Base-by-base conservation (phyloP, 176 grass and related monocot species). In the Oryza glaberrima region DNA sequence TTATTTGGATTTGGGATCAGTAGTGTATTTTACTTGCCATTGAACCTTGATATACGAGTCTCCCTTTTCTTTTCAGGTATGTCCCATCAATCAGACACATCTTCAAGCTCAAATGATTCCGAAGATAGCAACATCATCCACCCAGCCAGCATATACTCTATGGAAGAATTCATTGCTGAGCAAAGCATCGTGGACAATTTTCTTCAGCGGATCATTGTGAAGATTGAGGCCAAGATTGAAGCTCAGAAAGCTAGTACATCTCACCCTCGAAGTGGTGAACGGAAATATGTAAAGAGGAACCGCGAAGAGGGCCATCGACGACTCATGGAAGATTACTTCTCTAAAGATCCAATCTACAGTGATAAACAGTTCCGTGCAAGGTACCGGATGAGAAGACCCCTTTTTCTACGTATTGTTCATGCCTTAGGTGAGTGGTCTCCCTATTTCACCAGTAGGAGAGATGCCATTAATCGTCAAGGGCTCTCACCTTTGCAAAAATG, bases 401-500 rank as follows among this genome's bases (percentile, higher is more conserved):
- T 82, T 28, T 88, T 88, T 82, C 79, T 82, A 23, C 61, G 52
- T 77, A 51, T 88, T 0, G 86, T 88, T 1, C 79, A 13, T 88
- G 79, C 79, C 51, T 60, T 88, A 20, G 79, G 73, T 1, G 66
- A 87, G 28, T 88, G 73, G 86, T 88, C 86, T 51, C 79, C 86
- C 66, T 88, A 71, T 77, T 88, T 88, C 79, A 88, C 73, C 22
- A 70, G 48, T 68, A 81, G 86, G 66, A 82, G 49, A 43, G 86
- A 82, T 88, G 26, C 20, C 30, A 20, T 45, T 48, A 82, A 20
- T 65, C 73, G 66, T 58, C 65, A 77, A 82, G 79, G 86, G 40
- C 49, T 87, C 73, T 70, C 86, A 15, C 86, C 79, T 82, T 67
- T 82, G 17, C 79, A 88, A 67, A 88, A 88, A 66, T 88, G 86